Base-by-base conservation (phyloP, 1,284 basidiomycete species). In the Malassezia nana region DNA sequence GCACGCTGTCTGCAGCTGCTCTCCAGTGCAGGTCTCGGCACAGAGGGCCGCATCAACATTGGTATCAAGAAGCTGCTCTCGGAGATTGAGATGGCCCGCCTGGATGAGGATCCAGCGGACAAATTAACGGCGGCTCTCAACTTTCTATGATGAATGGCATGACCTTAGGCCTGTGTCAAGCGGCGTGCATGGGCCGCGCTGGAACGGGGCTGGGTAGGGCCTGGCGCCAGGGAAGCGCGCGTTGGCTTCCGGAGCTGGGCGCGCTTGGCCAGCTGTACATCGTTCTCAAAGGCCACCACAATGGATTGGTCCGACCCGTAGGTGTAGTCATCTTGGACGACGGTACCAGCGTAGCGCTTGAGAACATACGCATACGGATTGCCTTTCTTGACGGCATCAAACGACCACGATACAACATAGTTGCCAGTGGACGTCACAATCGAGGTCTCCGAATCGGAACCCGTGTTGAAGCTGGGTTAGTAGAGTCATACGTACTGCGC, bases 401-500 rank as follows among this genome's bases (percentile, higher is more conserved):
- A 92, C 80, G 96, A 90, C 91, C 71, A 75, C 62, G 63, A 66
- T 50, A 95, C 81, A 60, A 98, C 86, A 69, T 85, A 98, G 64
- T 86, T 83, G n/a, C 92, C 94, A 0, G 87, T 92, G 8, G 89
- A 89, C 0, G 94, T 98, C 50, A 98, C 85, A 62, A 98, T 98
- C 6, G 88, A 88, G 71, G 89, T 92, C 78, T 98, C 92, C 49
- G 84, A 82, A 26, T 63, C 63, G 6, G 59, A 80, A 15, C 87
- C 89, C 58, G 84, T 84, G 74, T 98, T 95, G 78, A 98, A 98
- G 63, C 90, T 90, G 69, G 6, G 33, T 32, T 10, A 33, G 25
- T 12, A 10, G 18, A 25, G 20, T 45, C 13, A 54, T n/a, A 58
- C 77, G 58, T 74, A 86, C 86, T 85, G 84, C 2, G 92, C 94